Base-by-base conservation (phyloP, 768 basidiomycete genomes). In the Hebeloma cylindrosporum region DNA sequence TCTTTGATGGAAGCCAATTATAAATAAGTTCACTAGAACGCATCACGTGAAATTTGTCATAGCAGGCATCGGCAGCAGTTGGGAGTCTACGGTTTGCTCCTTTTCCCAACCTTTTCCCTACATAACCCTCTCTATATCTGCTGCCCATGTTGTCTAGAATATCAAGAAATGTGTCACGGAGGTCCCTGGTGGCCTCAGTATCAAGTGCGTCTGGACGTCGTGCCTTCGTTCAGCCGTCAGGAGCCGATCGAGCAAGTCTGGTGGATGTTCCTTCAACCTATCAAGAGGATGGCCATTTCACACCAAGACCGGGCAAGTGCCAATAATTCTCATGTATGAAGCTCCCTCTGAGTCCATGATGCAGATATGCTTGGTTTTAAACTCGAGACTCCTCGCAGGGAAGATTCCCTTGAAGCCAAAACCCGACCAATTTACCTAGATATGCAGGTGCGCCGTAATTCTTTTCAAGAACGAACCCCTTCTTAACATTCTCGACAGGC, bases 401-500 rank as follows among this genome's bases (percentile, higher is more conserved):
- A 86, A 60, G 77, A 71, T 33, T 71, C 75, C 7, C 46, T 75
- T 39, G 70, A 73, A 37, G 77, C 77, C 43, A 86, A 85, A 66
- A 74, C 76, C 21, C 79, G 93, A 22, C 93, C 96, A 13, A 97
- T 99, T 52, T 99, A 99, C 66, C 81, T 99, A 36, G 96, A 99
- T 67, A 88, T 95, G 89, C 94, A 96, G 80, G 93, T 85, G 43
- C 49, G 79, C 60, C 33, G 13, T 23, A 5, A 20, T 32, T 9
- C 43, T 3, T 43, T 42, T 31, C 26, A 21, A 20, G 11, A 10
- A 8, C 25, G 30, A 21, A 10, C 26, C 26, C 17, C n/a, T 39
- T 33, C 43, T 43, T 49, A 17, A 43, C 26, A 47, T 30, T 32
- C 43, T 31, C 31, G 36, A 10, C 54, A 95, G 90, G 96, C 96